These are phyloP conservation scores for Aquilaria malaccensis DNA, from an alignment of 345 rosid species.

Conservation along the genomic window DNA sequence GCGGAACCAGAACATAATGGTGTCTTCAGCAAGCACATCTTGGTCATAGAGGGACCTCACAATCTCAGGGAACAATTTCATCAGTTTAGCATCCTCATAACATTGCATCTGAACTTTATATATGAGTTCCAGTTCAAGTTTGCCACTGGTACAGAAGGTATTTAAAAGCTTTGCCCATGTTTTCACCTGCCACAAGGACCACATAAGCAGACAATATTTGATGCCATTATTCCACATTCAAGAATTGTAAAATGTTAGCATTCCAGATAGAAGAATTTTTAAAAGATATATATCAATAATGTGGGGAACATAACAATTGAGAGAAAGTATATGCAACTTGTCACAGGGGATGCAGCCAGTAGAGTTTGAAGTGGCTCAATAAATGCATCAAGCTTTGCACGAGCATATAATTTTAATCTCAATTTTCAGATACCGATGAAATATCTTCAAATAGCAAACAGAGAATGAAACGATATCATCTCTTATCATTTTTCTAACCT, in stretches of 20 bases:
- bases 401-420: too few species aligned
- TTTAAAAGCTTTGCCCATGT: slow-evolving; percentile 80
- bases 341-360: too few species aligned
- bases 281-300: too few species aligned
- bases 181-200: slow-evolving; percentile 51
- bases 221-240: background rate
- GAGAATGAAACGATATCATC: too few species aligned
- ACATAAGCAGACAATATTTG: background rate
- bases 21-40: slow-evolving; percentile 96
- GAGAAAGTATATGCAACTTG: too few species aligned
- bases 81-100: slow-evolving; percentile 95
- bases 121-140: slow-evolving; percentile 87
- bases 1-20: slow-evolving; percentile 85
- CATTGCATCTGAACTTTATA: slow-evolving; percentile 98
- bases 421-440: too few species aligned
- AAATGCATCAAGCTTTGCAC: too few species aligned
- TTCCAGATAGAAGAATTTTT: background rate
- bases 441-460: too few species aligned
- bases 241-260: background rate
- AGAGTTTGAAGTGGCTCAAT: too few species aligned
- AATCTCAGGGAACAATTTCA: slow-evolving; percentile 94
- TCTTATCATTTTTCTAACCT: too few species aligned
- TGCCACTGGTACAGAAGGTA: slow-evolving; percentile 75
- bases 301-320: too few species aligned
- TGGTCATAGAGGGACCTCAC: slow-evolving; percentile 82